Evolutionary conservation across 805 yeast genomes (phyloP), one percentile per base, ranked within the genome.

Genomic region (Kazachstania taianensis): DNA sequence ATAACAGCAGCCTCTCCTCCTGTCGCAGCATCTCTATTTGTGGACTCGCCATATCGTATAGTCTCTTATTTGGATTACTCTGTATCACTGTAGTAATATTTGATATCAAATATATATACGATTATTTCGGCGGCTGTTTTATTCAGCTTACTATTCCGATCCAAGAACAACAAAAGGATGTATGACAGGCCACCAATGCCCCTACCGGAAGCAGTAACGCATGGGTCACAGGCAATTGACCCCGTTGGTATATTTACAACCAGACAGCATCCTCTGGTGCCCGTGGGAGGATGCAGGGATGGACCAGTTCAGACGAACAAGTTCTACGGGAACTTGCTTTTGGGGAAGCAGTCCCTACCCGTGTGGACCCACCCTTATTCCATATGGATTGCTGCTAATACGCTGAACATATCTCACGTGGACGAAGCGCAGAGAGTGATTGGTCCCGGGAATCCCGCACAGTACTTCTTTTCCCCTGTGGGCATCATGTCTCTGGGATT

Each of bases 301-400:
- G n/a, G 25, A 9, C 63, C 78, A 2, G 66, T 70, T 41, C 75
- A 77, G 49, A 84, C 94, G 17, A 83, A 83, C 55, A 81, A 82
- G 50, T 83, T 82, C 50, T 83, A 77, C 53, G 78, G 81, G 25
- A 83, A 83, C 57, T 58, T 83, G 55, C 56, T 82, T 8, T 65
- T 83, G 24, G 85, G 69, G 1, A 67, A 68, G 37, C 89, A 80
- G 50, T 71, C 74, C 2, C 64, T 72, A 38, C 83, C 89, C 0
- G 70, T 76, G 0, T 83, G 87, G 86, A 74, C 89, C 0, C 85
- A 80, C 46, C 94, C 94, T 2, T 82, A 81, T 50, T 73, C 83
- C 20, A 59, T 81, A 5, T 82, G 87, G 89, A 66, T 66, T 42
- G 62, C 78, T 7, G 72, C 64, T 37, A 74, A 69, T 36, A 37